Base-by-base conservation (phyloP, 2,329 filamentous ascomycete genomes). In the Coniella vitis region DNA sequence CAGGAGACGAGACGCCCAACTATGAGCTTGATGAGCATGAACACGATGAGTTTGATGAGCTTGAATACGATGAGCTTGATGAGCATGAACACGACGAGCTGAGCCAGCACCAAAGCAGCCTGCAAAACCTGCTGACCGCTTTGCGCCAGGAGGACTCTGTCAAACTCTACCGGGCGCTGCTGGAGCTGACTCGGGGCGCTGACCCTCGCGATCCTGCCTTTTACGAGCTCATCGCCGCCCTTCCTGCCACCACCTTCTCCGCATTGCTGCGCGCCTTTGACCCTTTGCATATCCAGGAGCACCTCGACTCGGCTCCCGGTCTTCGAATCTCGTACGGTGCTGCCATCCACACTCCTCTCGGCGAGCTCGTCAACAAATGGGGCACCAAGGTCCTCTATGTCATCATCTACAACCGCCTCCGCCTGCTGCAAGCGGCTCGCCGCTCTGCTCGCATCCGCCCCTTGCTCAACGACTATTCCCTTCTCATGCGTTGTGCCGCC, bases 231-330 rank as follows among this genome's bases (percentile, higher is more conserved):
- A 55, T 72, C 5, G 55, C 55, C 13, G 44, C 53, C 0, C 59
- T 89, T 19, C 72, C 83, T 0, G 62, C 70, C 2, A 68, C 73
- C 1, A 74, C 74, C 1, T 82, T 89, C 58, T 78, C 80, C 1
- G 80, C 85, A 54, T 74, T 86, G 9, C 62, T 90, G 25, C 73
- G 74, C 31, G 70, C 73, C 4, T 63, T 90, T 8, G 80, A 86
- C 49, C 83, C 85, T 0, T 58, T 76, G 4, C 58, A 63, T 19
- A 64, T 80, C 16, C 68, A 75, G 45, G 60, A 65, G 17, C 63
- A 73, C 12, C 60, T 79, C 17, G 81, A 84, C 59, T 61, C 70
- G 3, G 65, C 66, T 10, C 60, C 72, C 32, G 66, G 69, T 14
- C 52, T 72, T 16, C 54, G 59, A 14, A 62, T 77, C 45, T 56